Conservation (phyloP, 805 yeast genomes). For the Starmerella vitae region DNA sequence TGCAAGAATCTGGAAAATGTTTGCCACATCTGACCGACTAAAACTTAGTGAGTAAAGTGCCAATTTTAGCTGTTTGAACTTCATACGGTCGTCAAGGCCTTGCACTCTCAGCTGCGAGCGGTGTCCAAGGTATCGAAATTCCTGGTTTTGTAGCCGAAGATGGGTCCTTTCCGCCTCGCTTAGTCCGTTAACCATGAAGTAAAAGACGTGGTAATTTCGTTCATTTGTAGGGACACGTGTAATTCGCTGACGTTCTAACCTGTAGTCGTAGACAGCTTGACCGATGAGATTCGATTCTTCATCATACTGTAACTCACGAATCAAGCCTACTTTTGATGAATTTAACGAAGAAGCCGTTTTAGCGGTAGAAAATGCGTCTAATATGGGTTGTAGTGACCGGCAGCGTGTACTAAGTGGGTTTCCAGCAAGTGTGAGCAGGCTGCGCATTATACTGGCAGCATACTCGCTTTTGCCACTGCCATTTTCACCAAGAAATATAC, state of each 20-base stretch:
- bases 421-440: conserved; percentile 26
- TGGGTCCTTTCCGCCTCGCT: conserved; percentile 31
- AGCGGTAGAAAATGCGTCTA: conserved; percentile 31
- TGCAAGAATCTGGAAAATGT: conserved; percentile 36
- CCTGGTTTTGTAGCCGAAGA: conserved; percentile 30
- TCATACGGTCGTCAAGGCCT: conserved; percentile 37
- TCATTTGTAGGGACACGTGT: conserved; percentile 38
- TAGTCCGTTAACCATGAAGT: conserved; percentile 41
- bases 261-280: conserved; percentile 41
- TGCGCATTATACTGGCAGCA: conserved; percentile 24
- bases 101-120: conserved; percentile 30
- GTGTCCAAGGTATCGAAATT: conserved; percentile 35
- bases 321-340: conserved; percentile 43
- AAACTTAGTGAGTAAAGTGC: conserved; percentile 40
- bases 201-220: conserved; percentile 47
- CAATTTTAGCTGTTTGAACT: conserved; percentile 35
- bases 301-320: conserved; percentile 41
- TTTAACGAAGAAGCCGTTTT: conserved; percentile 26
- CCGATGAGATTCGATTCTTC: conserved; percentile 36
- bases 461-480: conserved; percentile 32
- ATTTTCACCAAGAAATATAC: conserved; percentile 30
- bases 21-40: conserved; percentile 33
- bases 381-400: conserved; percentile 26
- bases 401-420: conserved; percentile 28
- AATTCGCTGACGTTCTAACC: conserved; percentile 43